Conservation (phyloP, 2,329 filamentous ascomycete genomes). For the Sphaerostilbella broomeana region DNA sequence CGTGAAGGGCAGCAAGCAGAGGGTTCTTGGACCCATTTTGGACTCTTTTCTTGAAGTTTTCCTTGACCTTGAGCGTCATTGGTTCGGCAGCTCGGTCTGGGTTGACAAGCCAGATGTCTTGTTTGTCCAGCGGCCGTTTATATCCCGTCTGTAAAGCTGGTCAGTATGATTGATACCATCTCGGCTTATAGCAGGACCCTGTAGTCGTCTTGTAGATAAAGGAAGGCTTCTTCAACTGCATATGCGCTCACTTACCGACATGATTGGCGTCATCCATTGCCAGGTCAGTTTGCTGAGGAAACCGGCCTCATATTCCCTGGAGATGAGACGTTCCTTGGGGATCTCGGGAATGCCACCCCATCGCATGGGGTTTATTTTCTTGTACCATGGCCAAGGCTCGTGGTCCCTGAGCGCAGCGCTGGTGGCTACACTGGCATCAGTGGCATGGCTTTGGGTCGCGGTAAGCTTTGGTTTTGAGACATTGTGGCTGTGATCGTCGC, state of each 20-base stretch:
- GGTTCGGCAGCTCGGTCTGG: conserved; percentile 67
- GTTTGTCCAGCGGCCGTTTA: conserved; percentile 70
- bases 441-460: conserved; percentile 45
- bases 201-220: no score
- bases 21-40: conserved; percentile 64
- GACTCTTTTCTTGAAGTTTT: conserved; percentile 62
- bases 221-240: conserved; percentile 1
- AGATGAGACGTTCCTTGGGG: conserved; percentile 47
- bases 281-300: conserved; percentile 75
- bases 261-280: conserved; percentile 84
- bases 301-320: conserved; percentile 64
- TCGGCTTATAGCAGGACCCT: no score
- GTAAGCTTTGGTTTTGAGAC: conserved; percentile 1
- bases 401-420: conserved; percentile 30
- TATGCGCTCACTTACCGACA: conserved; percentile 52
- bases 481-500: conserved; percentile 7
- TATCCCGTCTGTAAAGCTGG: conserved; percentile 65
- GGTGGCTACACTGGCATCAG: conserved; percentile 42
- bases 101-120: conserved; percentile 86
- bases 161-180: no score
- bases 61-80: conserved; percentile 59
- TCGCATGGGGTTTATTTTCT: conserved; percentile 53
- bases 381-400: conserved; percentile 54
- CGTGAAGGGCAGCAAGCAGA: conserved; percentile 73
- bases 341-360: conserved; percentile 53